Conservation (phyloP, 306 rosid genomes). For the Begonia masoniana region DNA sequence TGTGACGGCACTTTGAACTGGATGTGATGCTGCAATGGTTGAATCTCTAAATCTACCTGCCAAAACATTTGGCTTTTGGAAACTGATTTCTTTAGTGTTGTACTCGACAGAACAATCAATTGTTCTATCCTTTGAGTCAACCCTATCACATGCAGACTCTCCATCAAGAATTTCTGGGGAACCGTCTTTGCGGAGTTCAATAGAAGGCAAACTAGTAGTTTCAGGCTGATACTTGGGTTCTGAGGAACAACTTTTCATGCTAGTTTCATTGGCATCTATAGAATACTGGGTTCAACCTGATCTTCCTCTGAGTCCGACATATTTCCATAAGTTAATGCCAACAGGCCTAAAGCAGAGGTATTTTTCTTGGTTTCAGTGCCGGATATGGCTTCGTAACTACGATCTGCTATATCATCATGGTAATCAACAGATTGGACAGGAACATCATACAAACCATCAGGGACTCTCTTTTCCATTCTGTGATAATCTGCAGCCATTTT, state of each 20-base stretch:
- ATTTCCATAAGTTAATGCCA: slow-evolving; percentile 79
- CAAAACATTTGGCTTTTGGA: slow-evolving; percentile 17
- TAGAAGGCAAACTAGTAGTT: slow-evolving; percentile 17
- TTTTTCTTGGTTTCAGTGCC: slow-evolving; percentile 27
- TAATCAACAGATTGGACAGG: slow-evolving; percentile 31
- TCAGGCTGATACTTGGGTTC: slow-evolving; percentile 28
- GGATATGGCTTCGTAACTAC: slow-evolving; percentile 18
- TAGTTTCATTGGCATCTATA: slow-evolving; percentile 25
- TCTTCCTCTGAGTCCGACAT: slow-evolving; percentile 90
- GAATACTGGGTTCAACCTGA: slow-evolving; percentile 25
- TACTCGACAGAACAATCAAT: slow-evolving; percentile 27
- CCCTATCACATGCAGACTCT: slow-evolving; percentile 20
- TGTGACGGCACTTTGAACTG: slow-evolving; percentile 20
- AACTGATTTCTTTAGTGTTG: slow-evolving; percentile 30
- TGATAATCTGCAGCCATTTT: slow-evolving; percentile 21
- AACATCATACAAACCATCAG: slow-evolving; percentile 23
- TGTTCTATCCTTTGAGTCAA: slow-evolving; percentile 13
- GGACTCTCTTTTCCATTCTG: slow-evolving; percentile 24
- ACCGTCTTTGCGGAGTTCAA: slow-evolving; percentile 20
- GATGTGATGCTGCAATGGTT: slow-evolving; percentile 16
- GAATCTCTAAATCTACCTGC: slow-evolving; percentile 26
- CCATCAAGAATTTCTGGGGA: slow-evolving; percentile 10
- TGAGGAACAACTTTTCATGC: slow-evolving; percentile 24
- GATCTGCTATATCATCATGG: slow-evolving; percentile 20
- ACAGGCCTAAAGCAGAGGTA: slow-evolving; percentile 74